Base-by-base conservation (phyloP, 192 early-diverging fungal genomes). In the Coemansia sp. region DNA sequence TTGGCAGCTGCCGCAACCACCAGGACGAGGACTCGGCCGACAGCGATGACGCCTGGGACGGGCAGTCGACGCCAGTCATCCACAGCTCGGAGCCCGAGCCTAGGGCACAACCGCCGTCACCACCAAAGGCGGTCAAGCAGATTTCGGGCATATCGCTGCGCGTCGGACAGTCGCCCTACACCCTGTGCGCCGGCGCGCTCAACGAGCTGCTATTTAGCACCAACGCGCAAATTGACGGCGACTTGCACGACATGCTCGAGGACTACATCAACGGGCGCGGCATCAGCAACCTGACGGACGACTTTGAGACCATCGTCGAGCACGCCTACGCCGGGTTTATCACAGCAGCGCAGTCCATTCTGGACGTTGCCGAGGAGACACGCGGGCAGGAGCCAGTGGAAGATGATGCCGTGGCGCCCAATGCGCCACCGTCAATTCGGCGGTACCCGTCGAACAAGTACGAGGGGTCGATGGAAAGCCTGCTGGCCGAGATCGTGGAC, bases 151-250 rank as follows among this genome's bases (percentile, higher is more conserved):
- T 57, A 12, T 48, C 55, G 15, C 11, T 57, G 25, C 43, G 55
- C 5, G 55, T n/a, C 4, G 55, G 55, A 5, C 55, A 57, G 35
- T 35, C 38, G 2, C 46, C 53, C 2, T 7, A 50, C 15, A 31
- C 19, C 12, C 53, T 61, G 39, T 69, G 72, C 25, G 23, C 62
- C 21, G 50, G 14, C 2, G 66, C 65, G 10, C 50, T 76, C 5
- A 65, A 68, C 45, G 73, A 76, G 32, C 45, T 76, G 31, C 26
- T 76, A 22, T 76, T 76, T 51, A 58, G 57, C 3, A 64, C 73
- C 14, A 76, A 76, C 25, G 58, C 54, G 12, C 55, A 49, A 12
- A 47, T 70, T 19, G 73, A 69, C 31, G n/a, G 22, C 27, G 60
- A 69, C 7, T 22, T 59, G 19, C 55, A 64, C 25, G 45, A 28